Base-by-base conservation (phyloP, 2,329 filamentous ascomycete species). In the Epichloe gansuensis region DNA sequence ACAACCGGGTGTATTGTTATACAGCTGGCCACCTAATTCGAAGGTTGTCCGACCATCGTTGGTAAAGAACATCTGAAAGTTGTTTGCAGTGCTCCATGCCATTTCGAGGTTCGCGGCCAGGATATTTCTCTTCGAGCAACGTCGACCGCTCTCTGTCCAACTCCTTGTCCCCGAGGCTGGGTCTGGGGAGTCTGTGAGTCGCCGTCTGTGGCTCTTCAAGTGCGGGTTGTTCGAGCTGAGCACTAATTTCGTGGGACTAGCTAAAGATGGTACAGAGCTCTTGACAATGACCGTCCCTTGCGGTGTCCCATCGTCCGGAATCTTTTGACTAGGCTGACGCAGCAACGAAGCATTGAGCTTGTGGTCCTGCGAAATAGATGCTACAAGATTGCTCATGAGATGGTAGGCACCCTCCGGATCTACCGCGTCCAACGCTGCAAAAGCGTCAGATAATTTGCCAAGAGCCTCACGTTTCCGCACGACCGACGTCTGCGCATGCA, bases 81-180 rank as follows among this genome's bases (percentile, higher is more conserved):
- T 95, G 82, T 63, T 89, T 88, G 58, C 86, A 87, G 69, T 96
- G 91, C 68, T 96, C 91, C 88, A 96, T 91, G 2, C 90, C 91
- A 1, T 82, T 78, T 46, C 70, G 69, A 2, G 76, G 63, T 50
- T 76, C 71, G 41, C 75, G 74, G 1, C 77, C 78, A 1, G 78
- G 79, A 51, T 77, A 80, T 59, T 74, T 78, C 15, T 73, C 68
- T 59, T 78, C 74, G 9, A 80, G 58, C 1, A 79, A 58, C 2
- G 69, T 67, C 25, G 71, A 64, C 60, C 72, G 77, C 52, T 77
- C 78, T 48, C 62, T 66, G 47, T 78, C 73, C 35, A 68, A 65
- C 46, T 73, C 67, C 60, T 69, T 72, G 55, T 78, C 72, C 41
- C 66, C 67, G n/a, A 65, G 61, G 51, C 66, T 66, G 39, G 61